A percentile compares a stretch with the other conserved stretches of the same genome.
phyloP scores from a whole-genome alignment of 1,139 yeast species.

The Fermentozyma sake region DNA sequence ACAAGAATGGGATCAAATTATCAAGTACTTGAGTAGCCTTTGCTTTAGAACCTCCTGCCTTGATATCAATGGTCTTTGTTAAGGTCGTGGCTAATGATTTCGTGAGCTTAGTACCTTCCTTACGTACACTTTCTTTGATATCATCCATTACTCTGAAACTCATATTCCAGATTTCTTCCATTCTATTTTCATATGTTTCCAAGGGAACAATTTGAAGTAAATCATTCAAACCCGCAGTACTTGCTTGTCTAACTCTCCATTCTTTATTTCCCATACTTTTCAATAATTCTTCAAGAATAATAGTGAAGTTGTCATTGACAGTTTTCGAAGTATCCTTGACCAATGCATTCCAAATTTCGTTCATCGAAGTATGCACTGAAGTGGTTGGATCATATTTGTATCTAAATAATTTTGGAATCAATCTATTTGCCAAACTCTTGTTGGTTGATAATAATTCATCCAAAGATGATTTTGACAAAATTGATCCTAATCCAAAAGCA shows the following conservation, averaged over 20 bases:
- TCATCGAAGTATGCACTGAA: constrained; percentile 78
- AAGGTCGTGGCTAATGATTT: constrained; percentile 62
- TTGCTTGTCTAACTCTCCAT: constrained; percentile 93
- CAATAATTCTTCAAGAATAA: constrained; percentile 63
- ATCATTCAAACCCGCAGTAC: constrained; percentile 70
- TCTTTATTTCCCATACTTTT: constrained; percentile 75
- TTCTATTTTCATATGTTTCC: constrained; percentile 45
- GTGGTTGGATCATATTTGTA: constrained; percentile 82
- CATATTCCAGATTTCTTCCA: constrained; percentile 81
- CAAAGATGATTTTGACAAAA: constrained; percentile 73
- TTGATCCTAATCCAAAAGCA: constrained; percentile 88
- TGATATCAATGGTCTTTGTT: constrained; percentile 50
- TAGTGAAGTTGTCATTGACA: constrained; percentile 48
- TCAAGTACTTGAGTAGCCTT: constrained; percentile 51
- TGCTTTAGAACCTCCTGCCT: constrained; percentile 27
- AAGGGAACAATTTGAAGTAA: constrained; percentile 59
- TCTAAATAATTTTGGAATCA: constrained; percentile 79
- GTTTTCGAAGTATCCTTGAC: constrained; percentile 58
- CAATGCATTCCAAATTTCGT: constrained; percentile 79
- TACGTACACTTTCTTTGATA: constrained; percentile 88
- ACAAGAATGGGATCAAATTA: constrained; percentile 69
- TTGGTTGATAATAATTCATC: constrained; percentile 59
- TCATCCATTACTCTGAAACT: constrained; percentile 90
- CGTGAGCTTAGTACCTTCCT: constrained; percentile 70
- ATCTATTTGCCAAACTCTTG: constrained; percentile 47